Evolutionary conservation across 2,329 filamentous ascomycete genomes (phyloP).

Genomic region (Ceratocystis harringtonii): DNA sequence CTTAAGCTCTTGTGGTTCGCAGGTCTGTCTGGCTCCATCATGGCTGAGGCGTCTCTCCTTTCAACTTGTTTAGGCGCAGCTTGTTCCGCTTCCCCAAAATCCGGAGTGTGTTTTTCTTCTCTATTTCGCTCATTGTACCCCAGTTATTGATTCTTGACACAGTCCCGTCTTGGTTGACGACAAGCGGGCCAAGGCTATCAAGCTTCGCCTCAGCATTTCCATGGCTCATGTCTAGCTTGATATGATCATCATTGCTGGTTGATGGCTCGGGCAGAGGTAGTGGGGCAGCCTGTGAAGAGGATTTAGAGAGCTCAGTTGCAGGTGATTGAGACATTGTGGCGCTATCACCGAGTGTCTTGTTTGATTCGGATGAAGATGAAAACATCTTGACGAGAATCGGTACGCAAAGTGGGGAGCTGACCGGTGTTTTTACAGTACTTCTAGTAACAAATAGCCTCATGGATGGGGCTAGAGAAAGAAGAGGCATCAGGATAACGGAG

Average conservation of each 20-base stretch:
- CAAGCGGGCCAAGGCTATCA: conserved; percentile 56
- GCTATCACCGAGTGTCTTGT: not conserved
- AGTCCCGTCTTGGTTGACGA: conserved; percentile 58
- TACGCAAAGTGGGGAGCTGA: not conserved
- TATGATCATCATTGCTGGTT: conserved; percentile 9
- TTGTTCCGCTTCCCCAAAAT: conserved; percentile 56
- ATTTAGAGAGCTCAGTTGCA: not conserved
- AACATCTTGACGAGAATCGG: not conserved
- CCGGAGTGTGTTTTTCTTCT: conserved; percentile 50
- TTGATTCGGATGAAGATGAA: not conserved
- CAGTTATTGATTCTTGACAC: conserved; percentile 59
- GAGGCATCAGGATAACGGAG: not conserved
- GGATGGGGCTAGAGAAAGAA: not conserved
- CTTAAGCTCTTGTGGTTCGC: not conserved
- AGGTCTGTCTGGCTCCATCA: not conserved
- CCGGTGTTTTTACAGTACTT: not conserved
- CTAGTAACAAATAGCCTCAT: not conserved
- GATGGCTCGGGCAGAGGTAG: conserved; percentile 17
- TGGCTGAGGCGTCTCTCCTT: not conserved
- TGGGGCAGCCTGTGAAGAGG: not conserved
- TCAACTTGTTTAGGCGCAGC: conserved; percentile 40
- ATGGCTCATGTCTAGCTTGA: conserved; percentile 25
- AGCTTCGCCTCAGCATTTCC: conserved; percentile 35
- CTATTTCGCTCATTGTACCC: conserved; percentile 53
- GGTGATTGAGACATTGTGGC: not conserved